A percentile compares a stretch with the other conserved stretches of the same genome.
Evolutionary conservation across 164 flowering plant genomes (phyloP).

Genomic region (Piper betle): DNA sequence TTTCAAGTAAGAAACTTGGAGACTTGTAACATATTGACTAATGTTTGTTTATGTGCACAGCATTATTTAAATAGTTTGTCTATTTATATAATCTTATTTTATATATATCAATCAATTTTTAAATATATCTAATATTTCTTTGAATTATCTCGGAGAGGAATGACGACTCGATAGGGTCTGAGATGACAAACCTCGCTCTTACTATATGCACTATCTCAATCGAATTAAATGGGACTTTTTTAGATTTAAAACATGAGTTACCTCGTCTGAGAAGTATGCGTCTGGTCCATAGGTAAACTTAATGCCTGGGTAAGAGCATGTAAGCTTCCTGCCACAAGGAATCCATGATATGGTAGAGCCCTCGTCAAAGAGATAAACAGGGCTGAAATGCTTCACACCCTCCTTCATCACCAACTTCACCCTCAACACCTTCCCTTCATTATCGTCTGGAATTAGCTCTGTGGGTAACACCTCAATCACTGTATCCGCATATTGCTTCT

Average conservation of each 20-base stretch:
- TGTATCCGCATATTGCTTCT: conserved; percentile 92
- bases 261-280: conserved; percentile 73
- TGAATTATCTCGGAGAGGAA: too few species aligned
- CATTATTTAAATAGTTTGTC: too few species aligned
- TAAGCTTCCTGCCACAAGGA: conserved; percentile 91
- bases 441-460: conserved; percentile 72
- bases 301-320: conserved; percentile 98
- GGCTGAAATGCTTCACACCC: conserved; percentile 72
- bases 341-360: conserved; percentile 97
- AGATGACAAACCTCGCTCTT: too few species aligned
- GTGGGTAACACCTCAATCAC: conserved; percentile 96
- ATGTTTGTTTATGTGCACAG: too few species aligned
- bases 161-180: too few species aligned
- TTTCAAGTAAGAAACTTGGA: too few species aligned
- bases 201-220: too few species aligned
- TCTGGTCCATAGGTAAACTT: conserved; percentile 86
- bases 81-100: too few species aligned
- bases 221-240: too few species aligned
- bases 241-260: conserved; percentile 7
- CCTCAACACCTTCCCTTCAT: conserved; percentile 83
- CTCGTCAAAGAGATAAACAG: conserved; percentile 91
- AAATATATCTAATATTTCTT: too few species aligned
- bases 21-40: too few species aligned
- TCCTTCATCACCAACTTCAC: conserved; percentile 87
- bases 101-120: too few species aligned